Evolutionary conservation across 768 basidiomycete species (phyloP).

Genomic region (Russula sp.): DNA sequence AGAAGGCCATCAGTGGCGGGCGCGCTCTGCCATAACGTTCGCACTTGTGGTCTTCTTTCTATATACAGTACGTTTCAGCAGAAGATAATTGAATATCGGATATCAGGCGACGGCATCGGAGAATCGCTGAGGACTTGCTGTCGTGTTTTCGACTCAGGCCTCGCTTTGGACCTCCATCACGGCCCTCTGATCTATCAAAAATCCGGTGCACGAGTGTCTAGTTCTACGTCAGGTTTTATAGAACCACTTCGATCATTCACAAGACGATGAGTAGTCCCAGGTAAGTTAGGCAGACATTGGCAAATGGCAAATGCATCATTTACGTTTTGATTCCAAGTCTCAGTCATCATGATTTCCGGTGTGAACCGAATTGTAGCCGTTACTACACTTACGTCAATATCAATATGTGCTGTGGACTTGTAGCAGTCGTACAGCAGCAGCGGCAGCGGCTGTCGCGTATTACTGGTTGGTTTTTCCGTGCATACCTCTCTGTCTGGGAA

Average conservation of each 20-base stretch:
- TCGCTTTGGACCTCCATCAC: neutral
- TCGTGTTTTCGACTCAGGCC: neutral
- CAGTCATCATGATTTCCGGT: neutral
- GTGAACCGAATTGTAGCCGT: neutral
- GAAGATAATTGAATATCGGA: neutral
- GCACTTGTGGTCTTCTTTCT: neutral
- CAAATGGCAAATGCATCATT: neutral
- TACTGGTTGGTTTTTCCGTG: neutral
- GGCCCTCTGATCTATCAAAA: neutral
- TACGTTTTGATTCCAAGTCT: neutral
- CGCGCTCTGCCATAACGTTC: neutral
- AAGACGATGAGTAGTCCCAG: neutral
- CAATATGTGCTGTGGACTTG: neutral
- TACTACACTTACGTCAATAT: neutral
- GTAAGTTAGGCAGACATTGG: neutral
- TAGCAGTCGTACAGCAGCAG: neutral
- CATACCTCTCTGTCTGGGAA: no score
- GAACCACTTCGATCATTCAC: neutral
- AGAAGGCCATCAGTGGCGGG: neutral
- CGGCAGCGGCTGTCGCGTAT: no score
- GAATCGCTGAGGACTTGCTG: neutral
- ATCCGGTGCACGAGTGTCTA: neutral
- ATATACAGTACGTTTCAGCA: no score
- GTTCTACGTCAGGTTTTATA: no score
- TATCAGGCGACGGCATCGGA: neutral